Evolutionary conservation across 257 asterid species (phyloP).

Genomic region (Capsicum pubescens): DNA sequence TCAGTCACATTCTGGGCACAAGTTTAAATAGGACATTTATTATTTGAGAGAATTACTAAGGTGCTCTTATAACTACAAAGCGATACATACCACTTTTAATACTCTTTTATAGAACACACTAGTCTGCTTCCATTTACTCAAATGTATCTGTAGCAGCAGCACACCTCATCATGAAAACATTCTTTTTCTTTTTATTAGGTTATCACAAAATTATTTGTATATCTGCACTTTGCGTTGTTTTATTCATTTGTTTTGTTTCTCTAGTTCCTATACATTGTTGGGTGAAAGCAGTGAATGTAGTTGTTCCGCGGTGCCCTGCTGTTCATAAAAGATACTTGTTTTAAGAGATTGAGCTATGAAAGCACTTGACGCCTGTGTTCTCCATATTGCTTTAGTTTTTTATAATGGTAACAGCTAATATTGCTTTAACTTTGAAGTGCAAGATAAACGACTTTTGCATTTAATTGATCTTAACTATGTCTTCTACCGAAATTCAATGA

Average conservation of each 20-base stretch:
- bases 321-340: not conserved
- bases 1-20: not conserved
- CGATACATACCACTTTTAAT: not conserved
- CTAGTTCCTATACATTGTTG: conserved; percentile 10
- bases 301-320: not conserved
- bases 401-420: not conserved
- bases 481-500: not conserved
- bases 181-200: not conserved
- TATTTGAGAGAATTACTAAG: not conserved
- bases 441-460: not conserved
- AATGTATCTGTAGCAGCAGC: not conserved
- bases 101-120: not conserved
- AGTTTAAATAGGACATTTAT: not conserved
- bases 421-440: conserved; percentile 16
- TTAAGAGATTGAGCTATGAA: not conserved
- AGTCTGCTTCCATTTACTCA: not conserved
- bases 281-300: conserved; percentile 5
- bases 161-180: not conserved
- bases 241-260: not conserved
- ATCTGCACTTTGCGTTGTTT: not conserved
- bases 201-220: not conserved
- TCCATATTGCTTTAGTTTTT: not conserved
- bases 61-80: not conserved
- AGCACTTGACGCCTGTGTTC: not conserved
- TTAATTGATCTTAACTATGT: not conserved